These are phyloP conservation scores for Trichosanthes cucumerina DNA, from an alignment of 306 rosid genomes.

Conservation along the genomic window DNA sequence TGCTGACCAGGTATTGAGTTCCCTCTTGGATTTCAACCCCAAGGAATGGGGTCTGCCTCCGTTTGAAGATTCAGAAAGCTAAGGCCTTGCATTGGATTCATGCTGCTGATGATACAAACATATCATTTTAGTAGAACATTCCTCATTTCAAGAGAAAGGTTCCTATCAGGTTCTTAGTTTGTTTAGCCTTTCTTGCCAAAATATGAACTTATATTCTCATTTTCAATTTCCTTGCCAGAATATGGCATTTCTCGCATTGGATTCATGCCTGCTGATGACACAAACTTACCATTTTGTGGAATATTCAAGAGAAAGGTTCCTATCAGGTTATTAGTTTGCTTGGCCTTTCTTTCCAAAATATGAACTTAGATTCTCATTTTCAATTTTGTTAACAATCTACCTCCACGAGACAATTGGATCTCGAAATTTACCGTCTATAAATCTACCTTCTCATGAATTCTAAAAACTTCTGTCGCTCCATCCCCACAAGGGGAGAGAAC, in stretches of 20 bases:
- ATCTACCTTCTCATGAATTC: too few relatives aligned
- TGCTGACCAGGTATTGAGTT: conserved; percentile 72
- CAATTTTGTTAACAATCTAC: background rate
- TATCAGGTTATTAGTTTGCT: background rate
- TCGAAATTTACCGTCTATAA: background rate
- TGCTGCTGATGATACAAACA: background rate
- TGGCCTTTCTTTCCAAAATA: background rate
- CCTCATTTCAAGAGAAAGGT: background rate
- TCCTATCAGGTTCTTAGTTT: background rate
- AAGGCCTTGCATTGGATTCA: background rate
- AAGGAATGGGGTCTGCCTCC: conserved; percentile 81
- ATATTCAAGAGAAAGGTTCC: background rate
- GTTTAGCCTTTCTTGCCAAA: background rate
- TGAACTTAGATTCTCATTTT: background rate
- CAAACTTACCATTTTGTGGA: background rate
- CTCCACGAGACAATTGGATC: background rate
- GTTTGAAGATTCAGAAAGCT: conserved; percentile 46
- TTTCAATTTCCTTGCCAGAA: too few relatives aligned
- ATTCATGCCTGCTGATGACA: background rate
- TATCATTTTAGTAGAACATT: background rate
- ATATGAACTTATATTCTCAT: background rate
- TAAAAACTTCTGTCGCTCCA: too few relatives aligned
- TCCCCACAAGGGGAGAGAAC: too few relatives aligned
- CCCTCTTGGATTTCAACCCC: conserved; percentile 75
- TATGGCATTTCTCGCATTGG: background rate